Base-by-base conservation (phyloP, 176 grass and related monocot genomes). In the Rhynchospora breviuscula region DNA sequence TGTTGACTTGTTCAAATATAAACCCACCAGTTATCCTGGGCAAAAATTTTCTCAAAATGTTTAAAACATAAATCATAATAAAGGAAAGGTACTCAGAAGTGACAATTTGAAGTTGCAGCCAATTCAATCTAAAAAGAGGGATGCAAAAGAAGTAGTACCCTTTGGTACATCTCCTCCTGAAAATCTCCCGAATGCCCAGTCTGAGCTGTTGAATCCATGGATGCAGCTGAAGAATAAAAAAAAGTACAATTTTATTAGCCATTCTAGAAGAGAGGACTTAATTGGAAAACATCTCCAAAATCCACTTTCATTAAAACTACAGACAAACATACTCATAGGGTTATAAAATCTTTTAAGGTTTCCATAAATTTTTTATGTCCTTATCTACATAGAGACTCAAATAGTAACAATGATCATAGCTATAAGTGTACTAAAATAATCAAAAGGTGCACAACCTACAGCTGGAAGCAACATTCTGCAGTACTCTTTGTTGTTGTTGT, bases 391-490 rank as follows among this genome's bases (percentile, higher is more conserved):
- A 45, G 6, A 71, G n/a, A 46, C 56, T 56, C 49, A 77, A 25
- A 64, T 81, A 64, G 3, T 23, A 81, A 46, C 13, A 26, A 81
- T 45, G 19, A 64, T 77, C 49, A 77, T 12, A 33, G 54, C 23
- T 47, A 64, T 47, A 63, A 64, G 43, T n/a, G 14, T 22, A 63
- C 1, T 33, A 52, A 26, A 67, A 67, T 29, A 31, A 63, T 58
- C 64, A 3, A 61, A 23, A 13, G 54, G 3, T 85, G 49, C 14
- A 71, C 60, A 86, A 84, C 91, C 90, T 95, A 93, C 96, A 88
- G 74, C 93, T 98, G 83, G 95, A 95, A 58, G 95, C 93, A 78
- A 92, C 92, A 79, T 98, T 90, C 85, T 85, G 92, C 77, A 84
- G 85, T 19, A 71, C 87, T 73, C 89, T 88, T 54, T 71, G 88